Base-by-base conservation (phyloP, 163 green algal species). In the Coccomyxa subellipsoidea region DNA sequence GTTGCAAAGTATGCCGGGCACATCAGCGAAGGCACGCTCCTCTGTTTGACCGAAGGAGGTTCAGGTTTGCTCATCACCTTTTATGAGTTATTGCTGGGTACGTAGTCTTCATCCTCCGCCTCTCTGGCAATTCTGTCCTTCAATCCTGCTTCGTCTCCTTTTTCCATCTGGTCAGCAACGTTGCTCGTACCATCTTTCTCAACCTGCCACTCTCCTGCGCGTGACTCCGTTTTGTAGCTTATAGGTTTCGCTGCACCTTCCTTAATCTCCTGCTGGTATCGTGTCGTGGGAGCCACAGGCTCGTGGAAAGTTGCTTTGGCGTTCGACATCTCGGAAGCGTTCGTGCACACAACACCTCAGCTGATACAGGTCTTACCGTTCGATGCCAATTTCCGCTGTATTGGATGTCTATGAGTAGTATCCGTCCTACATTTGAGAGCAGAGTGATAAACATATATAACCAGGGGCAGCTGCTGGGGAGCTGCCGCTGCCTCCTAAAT, bases 121-220 rank as follows among this genome's bases (percentile, higher is more conserved):
- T 72, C 59, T 32, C 59, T 72, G 59, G 59, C 59, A 32, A n/a
- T n/a, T 72, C 59, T 72, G 59, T 72, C 59, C 59, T 72, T 72
- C 25, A 72, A 35, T n/a, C 59, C 59, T 72, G 23, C 59, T 32
- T 72, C 59, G 59, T 72, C 59, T 32, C 59, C 59, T 32, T 72
- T 72, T 32, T 72, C 27, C 59, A 72, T 72, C 59, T 72, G 59
- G 59, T n/a, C 59, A 72, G 23, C 59, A 35, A 72, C 25, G 25
- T n/a, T 32, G 23, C 27, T 72, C 59, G 59, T 72, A 32, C 59
- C 59, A 72, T 72, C 59, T 32, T 72, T 72, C 59, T 72, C 59
- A 32, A 72, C 59, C 59, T 72, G 59, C 59, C 59, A 72, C 59
- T 72, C 59, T 72, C 59, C 59, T 72, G 59, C 59, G 59, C 59